Evolutionary conservation across 176 grass and related monocot genomes (phyloP).

Genomic region (Aegilops longissima): DNA sequence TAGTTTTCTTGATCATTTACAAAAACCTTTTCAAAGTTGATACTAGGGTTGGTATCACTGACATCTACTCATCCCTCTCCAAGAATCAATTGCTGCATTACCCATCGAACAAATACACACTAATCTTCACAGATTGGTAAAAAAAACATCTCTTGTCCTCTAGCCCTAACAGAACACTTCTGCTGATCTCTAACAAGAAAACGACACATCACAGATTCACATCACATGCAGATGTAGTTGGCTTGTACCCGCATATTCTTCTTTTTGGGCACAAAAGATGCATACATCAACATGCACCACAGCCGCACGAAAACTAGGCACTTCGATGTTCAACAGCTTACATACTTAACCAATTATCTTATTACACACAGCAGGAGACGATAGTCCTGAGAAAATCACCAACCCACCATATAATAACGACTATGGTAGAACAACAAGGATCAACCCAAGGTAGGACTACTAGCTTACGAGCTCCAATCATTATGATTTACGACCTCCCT

Average conservation of each 20-base stretch:
- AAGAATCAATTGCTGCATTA: too few species aligned
- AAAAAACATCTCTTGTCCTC: too few species aligned
- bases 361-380: constrained; percentile 27
- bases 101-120: too few species aligned
- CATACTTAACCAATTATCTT: constrained; percentile 25
- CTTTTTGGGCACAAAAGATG: neutral
- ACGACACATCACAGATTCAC: neutral
- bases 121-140: too few species aligned
- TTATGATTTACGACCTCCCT: neutral
- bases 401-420: constrained; percentile 6
- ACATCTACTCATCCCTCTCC: too few species aligned
- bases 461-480: constrained; percentile 7
- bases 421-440: constrained; percentile 14
- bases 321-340: constrained; percentile 5
- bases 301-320: neutral
- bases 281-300: constrained; percentile 7
- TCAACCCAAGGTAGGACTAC: neutral
- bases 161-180: too few species aligned
- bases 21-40: too few species aligned
- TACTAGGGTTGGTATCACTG: too few species aligned
- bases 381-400: constrained; percentile 13
- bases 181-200: neutral
- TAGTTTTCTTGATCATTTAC: too few species aligned
- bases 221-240: neutral
- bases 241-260: neutral